Percentiles rank a stretch among this genome's conserved stretches.
These are phyloP conservation scores for Aspergillus pseudotamarii DNA, from an alignment of 2,329 filamentous ascomycete genomes.

Conservation along the genomic window DNA sequence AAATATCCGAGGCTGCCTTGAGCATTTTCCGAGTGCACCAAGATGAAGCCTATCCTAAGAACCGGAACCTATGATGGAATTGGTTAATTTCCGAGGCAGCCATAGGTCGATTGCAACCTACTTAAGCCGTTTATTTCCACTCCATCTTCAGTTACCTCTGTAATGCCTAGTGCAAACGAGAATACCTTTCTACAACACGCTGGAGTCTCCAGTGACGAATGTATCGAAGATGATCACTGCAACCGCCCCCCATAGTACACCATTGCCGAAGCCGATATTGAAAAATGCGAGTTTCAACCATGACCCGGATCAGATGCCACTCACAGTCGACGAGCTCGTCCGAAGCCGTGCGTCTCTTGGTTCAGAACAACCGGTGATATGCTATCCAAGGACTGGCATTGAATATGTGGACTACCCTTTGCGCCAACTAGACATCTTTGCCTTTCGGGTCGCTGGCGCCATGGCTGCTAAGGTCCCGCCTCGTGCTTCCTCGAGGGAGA, in stretches of 20 bases:
- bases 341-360: conserved; percentile 39
- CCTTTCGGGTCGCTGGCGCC: conserved; percentile 34
- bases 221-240: conserved; percentile 14
- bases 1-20: conserved; percentile 3
- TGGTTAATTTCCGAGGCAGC: not conserved
- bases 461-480: conserved; percentile 24
- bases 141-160: not conserved
- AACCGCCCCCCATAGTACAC: conserved; percentile 9
- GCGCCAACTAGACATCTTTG: conserved; percentile 47
- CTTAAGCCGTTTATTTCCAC: not conserved
- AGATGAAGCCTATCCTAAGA: not conserved
- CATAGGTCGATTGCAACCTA: not conserved
- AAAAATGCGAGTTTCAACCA: not conserved
- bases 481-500: conserved; percentile 29
- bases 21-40: conserved; percentile 8
- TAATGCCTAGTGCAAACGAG: not conserved
- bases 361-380: conserved; percentile 43
- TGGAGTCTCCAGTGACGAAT: not conserved
- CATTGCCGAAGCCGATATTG: conserved; percentile 5
- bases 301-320: conserved; percentile 13
- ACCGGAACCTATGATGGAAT: not conserved
- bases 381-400: conserved; percentile 49
- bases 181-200: no score
- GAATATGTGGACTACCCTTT: conserved; percentile 53
- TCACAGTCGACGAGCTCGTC: conserved; percentile 45